Evolutionary conservation across 1,139 yeast species (phyloP), one percentile per base, ranked within the genome.

Genomic region (Petasospora fabianii): DNA sequence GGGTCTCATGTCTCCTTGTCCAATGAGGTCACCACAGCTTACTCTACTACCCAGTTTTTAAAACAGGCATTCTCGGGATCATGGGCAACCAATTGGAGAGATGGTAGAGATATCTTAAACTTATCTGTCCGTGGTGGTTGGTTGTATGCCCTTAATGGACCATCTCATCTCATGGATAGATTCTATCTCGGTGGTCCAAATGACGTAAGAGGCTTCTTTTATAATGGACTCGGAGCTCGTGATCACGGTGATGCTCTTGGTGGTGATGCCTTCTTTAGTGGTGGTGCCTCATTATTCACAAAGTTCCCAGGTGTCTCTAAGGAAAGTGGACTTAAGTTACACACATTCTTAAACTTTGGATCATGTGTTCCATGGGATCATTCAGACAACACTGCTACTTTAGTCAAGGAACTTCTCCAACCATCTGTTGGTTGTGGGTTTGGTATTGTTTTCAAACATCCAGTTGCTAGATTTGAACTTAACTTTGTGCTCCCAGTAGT

Each of bases 401-500:
- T 77, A 26, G 30, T 58, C 1, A 48, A 50, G 11, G 45, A 41
- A 8, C 30, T 45, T 20, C 15, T 32, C 3, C 65, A 67, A 35
- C 76, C 75, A 24, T 77, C 87, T 3, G 59, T 77, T 1, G 72
- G 90, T 24, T 64, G 69, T 29, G 97, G 97, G 2, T 47, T 80
- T 41, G 98, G 98, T 1, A 49, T 92, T 4, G 71, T 86, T 15
- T 87, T 83, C 58, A 80, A 81, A 47, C 96, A 88, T 24, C 95
- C 96, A 2, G 77, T 79, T 61, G 97, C 97, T 0, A 71, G 97
- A 47, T 84, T 92, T 55, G 98, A 92, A 62, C 73, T 92, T 50
- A 90, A 88, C 59, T 80, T 90, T 50, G 84, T 84, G 1, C 61
- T 90, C 27, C 98, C 98, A 0, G 53, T 92, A 27, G 66, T 77